Conservation (phyloP, 805 yeast genomes). For the Schizosaccharomyces octosporus region DNA sequence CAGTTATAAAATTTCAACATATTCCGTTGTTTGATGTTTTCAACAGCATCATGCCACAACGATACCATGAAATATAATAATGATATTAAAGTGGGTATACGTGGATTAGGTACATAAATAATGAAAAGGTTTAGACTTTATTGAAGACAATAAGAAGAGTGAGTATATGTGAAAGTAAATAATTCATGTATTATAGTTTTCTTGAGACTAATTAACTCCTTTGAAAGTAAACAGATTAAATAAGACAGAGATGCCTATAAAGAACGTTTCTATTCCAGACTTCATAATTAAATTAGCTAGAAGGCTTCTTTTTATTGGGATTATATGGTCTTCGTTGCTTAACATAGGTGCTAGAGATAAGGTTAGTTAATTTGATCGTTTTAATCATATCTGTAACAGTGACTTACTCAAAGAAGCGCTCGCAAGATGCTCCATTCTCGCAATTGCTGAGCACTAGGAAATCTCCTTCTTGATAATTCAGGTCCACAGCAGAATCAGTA, state of each 20-base stretch:
- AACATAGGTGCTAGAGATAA: no score
- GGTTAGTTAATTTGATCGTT: not conserved
- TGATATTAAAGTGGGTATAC: not conserved
- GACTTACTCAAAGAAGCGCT: not conserved
- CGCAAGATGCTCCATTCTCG: not conserved
- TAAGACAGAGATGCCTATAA: no score
- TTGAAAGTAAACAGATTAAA: no score
- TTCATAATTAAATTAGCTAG: no score
- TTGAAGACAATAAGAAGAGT: no score
- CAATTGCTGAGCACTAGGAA: not conserved
- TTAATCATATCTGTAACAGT: not conserved
- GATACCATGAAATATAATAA: not conserved
- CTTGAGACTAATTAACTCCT: no score
- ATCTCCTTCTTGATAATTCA: not conserved
- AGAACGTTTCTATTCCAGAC: no score
- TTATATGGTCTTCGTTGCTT: no score
- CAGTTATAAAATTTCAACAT: no score
- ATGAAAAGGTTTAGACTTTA: not conserved
- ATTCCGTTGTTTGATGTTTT: not conserved
- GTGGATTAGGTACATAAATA: not conserved
- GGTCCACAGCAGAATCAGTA: not conserved
- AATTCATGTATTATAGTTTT: no score
- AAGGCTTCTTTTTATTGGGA: no score
- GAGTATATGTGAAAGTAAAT: no score
- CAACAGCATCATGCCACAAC: not conserved